phyloP scores from a whole-genome alignment of 208 protist species.

The Leishmania amazonensis region DNA sequence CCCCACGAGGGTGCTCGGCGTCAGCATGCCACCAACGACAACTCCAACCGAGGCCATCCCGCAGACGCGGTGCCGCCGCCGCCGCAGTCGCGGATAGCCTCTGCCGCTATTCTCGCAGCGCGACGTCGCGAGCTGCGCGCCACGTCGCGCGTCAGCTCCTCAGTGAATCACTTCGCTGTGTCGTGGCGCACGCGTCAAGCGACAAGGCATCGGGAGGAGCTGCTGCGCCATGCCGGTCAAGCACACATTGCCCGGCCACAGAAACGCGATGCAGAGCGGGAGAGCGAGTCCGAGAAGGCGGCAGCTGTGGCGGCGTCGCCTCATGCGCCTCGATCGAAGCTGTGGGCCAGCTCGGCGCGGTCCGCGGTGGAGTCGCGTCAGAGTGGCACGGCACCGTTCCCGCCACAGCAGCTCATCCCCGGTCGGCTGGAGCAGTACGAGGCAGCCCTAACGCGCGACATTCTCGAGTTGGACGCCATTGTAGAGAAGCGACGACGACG shows the following conservation, averaged over 20 bases:
- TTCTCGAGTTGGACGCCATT: conserved; percentile 18
- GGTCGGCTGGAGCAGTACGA: conserved; percentile 24
- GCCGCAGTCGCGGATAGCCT: not conserved
- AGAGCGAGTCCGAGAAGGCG: conserved; percentile 14
- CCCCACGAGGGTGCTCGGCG: not conserved
- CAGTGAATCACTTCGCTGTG: conserved; percentile 25
- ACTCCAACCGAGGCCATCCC: not conserved
- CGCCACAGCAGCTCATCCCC: not conserved
- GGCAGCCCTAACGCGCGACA: conserved; percentile 15
- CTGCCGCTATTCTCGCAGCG: conserved; percentile 10
- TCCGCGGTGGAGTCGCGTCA: not conserved
- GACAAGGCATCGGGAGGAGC: conserved; percentile 9
- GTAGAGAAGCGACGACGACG: conserved; percentile 30
- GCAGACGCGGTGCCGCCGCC: not conserved
- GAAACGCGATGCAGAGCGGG: not conserved
- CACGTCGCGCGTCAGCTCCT: conserved; percentile 19
- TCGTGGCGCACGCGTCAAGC: conserved; percentile 8
- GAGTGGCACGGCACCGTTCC: not conserved
- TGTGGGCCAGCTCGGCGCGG: too few relatives aligned
- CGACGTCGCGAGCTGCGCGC: conserved; percentile 17
- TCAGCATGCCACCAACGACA: not conserved
- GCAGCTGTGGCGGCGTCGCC: conserved; percentile 17
- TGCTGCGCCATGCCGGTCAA: conserved; percentile 5
- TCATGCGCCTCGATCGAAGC: conserved; percentile 1
- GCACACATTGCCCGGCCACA: not conserved